These are phyloP conservation scores for Thielaviopsis populi DNA, from an alignment of 2,329 filamentous ascomycete genomes.

Conservation along the genomic window DNA sequence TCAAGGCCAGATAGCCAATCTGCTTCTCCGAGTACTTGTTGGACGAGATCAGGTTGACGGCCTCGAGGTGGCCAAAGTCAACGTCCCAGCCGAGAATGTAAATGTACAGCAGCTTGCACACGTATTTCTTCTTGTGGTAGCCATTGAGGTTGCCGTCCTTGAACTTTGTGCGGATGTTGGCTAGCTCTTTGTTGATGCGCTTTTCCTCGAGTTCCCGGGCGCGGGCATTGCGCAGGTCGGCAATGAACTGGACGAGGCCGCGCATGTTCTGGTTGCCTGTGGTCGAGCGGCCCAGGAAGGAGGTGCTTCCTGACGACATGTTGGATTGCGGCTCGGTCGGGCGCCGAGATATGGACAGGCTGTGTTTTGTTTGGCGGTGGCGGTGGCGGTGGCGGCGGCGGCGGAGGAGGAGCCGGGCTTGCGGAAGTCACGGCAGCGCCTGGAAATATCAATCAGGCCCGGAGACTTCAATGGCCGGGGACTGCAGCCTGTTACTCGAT, in stretches of 20 bases:
- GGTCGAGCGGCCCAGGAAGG: constrained; percentile 51
- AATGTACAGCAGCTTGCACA: constrained; percentile 98
- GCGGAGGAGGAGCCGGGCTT: neutral
- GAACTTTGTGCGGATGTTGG: constrained; percentile 97
- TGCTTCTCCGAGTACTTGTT: constrained; percentile 98
- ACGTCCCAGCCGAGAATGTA: constrained; percentile 99
- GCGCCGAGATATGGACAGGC: no score
- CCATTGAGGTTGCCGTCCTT: constrained; percentile 87
- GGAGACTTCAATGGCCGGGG: neutral
- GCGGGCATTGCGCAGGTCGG: constrained; percentile 84
- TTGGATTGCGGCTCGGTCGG: no score
- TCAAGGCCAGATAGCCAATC: constrained; percentile 96
- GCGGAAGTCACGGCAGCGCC: neutral
- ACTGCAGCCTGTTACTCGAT: neutral
- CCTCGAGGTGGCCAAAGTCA: constrained; percentile 96
- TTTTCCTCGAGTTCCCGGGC: constrained; percentile 96
- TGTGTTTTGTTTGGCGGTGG: neutral
- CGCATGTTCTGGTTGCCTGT: constrained; percentile 54
- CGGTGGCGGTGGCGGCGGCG: neutral
- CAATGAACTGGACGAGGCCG: constrained; percentile 94
- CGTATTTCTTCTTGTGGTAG: constrained; percentile 99
- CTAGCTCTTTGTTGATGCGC: constrained; percentile 97
- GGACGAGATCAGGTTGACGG: constrained; percentile 91
- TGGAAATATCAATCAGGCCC: no score
- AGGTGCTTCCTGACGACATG: constrained; percentile 43